A percentile compares a stretch with the other conserved stretches of the same genome.
Conservation (phyloP, 1,139 yeast species). For the Candida tetrigidarum region DNA sequence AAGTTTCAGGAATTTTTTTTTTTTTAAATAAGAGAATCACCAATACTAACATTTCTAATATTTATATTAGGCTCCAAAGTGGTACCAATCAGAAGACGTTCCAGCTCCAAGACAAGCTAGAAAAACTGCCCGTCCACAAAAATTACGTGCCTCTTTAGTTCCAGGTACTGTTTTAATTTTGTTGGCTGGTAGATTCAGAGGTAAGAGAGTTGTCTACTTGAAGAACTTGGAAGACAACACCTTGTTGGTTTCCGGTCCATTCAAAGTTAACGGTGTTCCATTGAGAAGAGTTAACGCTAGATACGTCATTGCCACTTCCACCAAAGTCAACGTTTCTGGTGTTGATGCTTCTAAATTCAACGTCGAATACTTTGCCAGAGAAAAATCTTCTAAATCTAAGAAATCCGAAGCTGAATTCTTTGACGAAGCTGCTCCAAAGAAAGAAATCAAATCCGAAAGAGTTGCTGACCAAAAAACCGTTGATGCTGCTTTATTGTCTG, state of each 20-base stretch:
- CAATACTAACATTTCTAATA: conserved; percentile 35
- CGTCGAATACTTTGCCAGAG: conserved; percentile 97
- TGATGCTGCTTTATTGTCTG: conserved; percentile 92
- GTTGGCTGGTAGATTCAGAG: conserved; percentile 99
- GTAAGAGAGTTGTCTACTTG: conserved; percentile 99
- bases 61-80: conserved; percentile 79
- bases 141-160: conserved; percentile 94
- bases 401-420: conserved; percentile 97
- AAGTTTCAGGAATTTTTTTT: too few species aligned
- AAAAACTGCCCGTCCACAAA: conserved; percentile 94
- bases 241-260: conserved; percentile 97
- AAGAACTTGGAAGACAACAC: conserved; percentile 99
- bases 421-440: conserved; percentile 85
- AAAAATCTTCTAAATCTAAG: conserved; percentile 76
- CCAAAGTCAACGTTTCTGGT: conserved; percentile 78
- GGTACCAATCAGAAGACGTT: conserved; percentile 96
- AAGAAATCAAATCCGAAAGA: conserved; percentile 92
- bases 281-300: conserved; percentile 99
- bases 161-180: conserved; percentile 99
- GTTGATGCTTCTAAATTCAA: conserved; percentile 92
- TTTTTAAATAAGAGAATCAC: conserved; percentile 4
- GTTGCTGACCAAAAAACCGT: conserved; percentile 97
- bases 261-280: conserved; percentile 99
- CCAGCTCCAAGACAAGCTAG: conserved; percentile 86
- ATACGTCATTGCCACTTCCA: conserved; percentile 99